Evolutionary conservation across 1,139 yeast genomes (phyloP).

Genomic region (Suhomyces yuchorum): DNA sequence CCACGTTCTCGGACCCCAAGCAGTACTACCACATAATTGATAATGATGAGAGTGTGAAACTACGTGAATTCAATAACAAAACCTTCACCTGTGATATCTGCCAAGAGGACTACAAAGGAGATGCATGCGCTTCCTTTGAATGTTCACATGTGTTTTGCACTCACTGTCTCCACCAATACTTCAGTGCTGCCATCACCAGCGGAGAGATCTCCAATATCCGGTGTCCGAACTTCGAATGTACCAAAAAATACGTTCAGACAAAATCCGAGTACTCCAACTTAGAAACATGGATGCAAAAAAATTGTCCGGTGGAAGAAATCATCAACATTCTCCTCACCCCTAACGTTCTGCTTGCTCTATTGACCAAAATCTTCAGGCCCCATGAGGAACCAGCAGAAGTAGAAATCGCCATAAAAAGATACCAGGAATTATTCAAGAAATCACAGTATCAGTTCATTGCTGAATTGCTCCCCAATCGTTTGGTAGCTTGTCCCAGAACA

Average conservation of each 20-base stretch:
- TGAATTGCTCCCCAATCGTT: constrained; percentile 49
- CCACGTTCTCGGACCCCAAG: constrained; percentile 13
- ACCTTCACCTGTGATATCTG: constrained; percentile 64
- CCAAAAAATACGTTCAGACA: constrained; percentile 25
- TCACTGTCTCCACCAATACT: constrained; percentile 51
- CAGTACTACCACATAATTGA: constrained; percentile 20
- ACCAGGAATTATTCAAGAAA: constrained; percentile 36
- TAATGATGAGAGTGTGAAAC: constrained; percentile 23
- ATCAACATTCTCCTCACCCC: constrained; percentile 36
- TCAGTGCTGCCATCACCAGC: constrained; percentile 43
- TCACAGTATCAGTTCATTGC: constrained; percentile 49
- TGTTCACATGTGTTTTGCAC: constrained; percentile 61
- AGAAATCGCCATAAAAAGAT: constrained; percentile 34
- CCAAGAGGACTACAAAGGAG: constrained; percentile 54
- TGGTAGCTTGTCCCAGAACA: constrained; percentile 54
- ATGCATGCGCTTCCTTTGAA: constrained; percentile 41
- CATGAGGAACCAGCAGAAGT: constrained; percentile 21
- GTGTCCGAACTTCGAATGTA: constrained; percentile 60
- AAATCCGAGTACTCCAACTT: constrained; percentile 26
- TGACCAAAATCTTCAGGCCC: constrained; percentile 31
- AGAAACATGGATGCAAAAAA: constrained; percentile 24
- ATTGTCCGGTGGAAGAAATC: constrained; percentile 14
- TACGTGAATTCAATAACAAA: constrained; percentile 33
- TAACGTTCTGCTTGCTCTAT: constrained; percentile 33
- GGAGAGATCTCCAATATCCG: constrained; percentile 59